These are phyloP conservation scores for Delonix regia DNA, from an alignment of 306 rosid genomes.

Conservation along the genomic window DNA sequence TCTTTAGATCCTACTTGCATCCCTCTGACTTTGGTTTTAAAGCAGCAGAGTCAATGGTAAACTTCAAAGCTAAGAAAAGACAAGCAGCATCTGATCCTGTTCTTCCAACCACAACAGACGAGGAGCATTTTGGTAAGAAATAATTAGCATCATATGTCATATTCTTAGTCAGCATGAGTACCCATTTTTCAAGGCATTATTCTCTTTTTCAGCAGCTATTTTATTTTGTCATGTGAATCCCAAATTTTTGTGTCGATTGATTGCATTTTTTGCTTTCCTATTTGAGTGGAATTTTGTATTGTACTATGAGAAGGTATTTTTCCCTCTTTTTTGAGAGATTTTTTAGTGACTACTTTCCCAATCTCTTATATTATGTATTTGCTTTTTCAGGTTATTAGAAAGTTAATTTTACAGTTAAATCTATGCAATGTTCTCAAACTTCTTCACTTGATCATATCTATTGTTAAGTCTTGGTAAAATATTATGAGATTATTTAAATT, in stretches of 20 bases:
- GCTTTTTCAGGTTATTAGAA: constrained; percentile 60
- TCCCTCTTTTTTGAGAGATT: not conserved
- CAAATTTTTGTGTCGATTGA: not conserved
- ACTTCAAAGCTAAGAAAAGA: constrained; percentile 17
- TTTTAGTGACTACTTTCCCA: too few relatives aligned
- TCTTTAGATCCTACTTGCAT: not conserved
- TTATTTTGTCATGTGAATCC: not conserved
- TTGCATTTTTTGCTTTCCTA: not conserved
- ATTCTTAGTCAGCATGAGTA: not conserved
- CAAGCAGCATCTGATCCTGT: constrained; percentile 25
- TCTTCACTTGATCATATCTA: constrained; percentile 56
- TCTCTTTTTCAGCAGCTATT: not conserved
- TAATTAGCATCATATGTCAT: not conserved
- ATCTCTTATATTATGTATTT: constrained; percentile 3
- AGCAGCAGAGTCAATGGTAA: not conserved
- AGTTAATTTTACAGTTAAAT: constrained; percentile 56
- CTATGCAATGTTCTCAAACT: constrained; percentile 69
- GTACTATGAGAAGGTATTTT: constrained; percentile 64
- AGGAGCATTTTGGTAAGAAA: constrained; percentile 24
- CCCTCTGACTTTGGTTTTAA: not conserved
- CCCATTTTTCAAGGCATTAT: too few relatives aligned
- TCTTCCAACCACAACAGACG: constrained; percentile 7
- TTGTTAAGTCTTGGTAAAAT: constrained; percentile 58
- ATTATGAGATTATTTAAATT: not conserved
- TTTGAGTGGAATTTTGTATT: constrained; percentile 25